Evolutionary conservation across 169 alveolate genomes (phyloP).

Genomic region (Plasmodium fragile): DNA sequence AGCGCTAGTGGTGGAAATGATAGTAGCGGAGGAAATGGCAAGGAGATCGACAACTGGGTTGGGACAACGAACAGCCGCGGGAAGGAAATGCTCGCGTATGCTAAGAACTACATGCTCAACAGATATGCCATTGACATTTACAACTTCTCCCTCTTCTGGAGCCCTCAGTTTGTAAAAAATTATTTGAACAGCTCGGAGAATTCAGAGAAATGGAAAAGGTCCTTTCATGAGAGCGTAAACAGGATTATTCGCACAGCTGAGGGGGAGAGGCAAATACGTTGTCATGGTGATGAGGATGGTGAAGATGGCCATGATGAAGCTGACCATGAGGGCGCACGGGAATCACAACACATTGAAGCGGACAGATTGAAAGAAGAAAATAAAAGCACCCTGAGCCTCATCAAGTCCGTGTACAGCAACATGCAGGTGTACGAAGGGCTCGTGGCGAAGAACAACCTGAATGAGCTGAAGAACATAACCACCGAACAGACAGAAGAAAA

Average conservation of each 20-base stretch:
- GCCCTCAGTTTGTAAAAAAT: constrained; percentile 61
- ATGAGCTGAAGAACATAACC: constrained; percentile 8
- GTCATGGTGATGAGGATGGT: neutral
- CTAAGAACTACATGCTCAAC: constrained; percentile 21
- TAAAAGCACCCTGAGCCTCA: neutral
- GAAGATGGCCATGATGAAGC: neutral
- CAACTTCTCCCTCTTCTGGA: constrained; percentile 58
- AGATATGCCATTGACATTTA: constrained; percentile 65
- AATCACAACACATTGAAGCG: neutral
- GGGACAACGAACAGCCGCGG: neutral
- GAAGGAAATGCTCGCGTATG: neutral
- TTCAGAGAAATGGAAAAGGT: neutral
- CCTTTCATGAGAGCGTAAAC: constrained; percentile 1
- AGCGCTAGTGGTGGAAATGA: neutral
- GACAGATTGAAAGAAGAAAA: neutral
- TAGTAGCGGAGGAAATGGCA: neutral
- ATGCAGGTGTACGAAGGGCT: constrained; percentile 11
- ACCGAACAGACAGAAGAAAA: constrained; percentile 4
- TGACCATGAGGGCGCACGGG: neutral
- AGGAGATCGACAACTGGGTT: neutral
- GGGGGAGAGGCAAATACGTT: neutral
- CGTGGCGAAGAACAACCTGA: constrained; percentile 5
- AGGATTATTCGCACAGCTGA: neutral
- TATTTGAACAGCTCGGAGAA: constrained; percentile 17
- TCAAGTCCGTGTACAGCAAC: neutral